phyloP scores from a whole-genome alignment of 1,139 yeast species.

The Blastobotrys malaysiensis region DNA sequence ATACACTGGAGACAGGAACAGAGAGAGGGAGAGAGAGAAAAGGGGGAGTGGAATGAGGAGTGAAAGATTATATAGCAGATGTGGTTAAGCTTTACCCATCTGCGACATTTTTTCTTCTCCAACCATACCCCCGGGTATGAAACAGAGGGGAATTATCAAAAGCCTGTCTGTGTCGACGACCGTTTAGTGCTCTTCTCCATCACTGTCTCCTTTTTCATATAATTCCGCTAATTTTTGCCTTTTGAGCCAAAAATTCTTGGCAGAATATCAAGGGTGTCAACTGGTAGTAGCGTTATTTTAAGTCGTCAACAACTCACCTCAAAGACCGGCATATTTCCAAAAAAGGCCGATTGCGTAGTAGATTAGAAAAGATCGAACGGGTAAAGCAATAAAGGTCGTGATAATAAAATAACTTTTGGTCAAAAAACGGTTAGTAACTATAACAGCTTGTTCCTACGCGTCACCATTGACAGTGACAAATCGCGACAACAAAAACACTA shows the following conservation, averaged over 20 bases:
- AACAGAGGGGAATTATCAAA: neutral
- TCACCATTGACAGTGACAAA: neutral
- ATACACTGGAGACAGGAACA: too few relatives aligned
- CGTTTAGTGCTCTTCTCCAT: neutral
- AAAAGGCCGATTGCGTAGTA: neutral
- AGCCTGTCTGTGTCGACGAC: neutral
- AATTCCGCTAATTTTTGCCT: too few relatives aligned
- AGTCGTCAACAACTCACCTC: slow-evolving; percentile 17
- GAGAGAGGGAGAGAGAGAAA: too few relatives aligned
- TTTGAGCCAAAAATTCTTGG: neutral
- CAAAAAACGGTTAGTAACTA: neutral
- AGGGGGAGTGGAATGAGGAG: neutral
- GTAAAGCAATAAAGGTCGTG: neutral
- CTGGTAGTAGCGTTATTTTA: slow-evolving; percentile 1
- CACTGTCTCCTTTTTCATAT: neutral
- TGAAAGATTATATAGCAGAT: neutral
- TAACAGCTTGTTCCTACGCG: neutral
- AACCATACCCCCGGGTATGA: neutral
- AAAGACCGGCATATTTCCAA: slow-evolving; percentile 19
- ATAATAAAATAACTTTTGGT: neutral
- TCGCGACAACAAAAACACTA: neutral
- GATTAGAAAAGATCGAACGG: neutral
- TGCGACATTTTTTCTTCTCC: neutral
- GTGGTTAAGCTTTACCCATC: neutral
- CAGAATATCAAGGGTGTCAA: neutral